Base-by-base conservation (phyloP, 257 asterid genomes). In the Schizonepeta tenuifolia region DNA sequence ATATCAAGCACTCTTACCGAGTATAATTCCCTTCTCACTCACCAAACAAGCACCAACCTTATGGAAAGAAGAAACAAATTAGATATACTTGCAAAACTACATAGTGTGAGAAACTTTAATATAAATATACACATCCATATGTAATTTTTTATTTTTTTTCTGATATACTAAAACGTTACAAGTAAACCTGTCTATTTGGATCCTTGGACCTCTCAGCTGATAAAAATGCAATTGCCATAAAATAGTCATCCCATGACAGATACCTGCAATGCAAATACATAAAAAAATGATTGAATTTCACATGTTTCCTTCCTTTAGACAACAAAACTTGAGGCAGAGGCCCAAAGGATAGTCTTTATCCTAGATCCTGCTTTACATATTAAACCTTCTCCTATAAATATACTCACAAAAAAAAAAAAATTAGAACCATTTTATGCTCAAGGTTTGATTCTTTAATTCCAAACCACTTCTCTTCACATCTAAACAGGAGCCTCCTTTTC, bases 11-110 rank as follows among this genome's bases (percentile, higher is more conserved):
- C 71, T 75, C 95, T 82, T 81, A 93, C 98, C 98, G 9, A 93
- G 91, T 68, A 93, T 93, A 55, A 93, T 82, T 46, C 90, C 97
- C 79, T 81, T 93, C 70, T 88, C 89, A 79, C 98, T 93, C 83
- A 93, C 98, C 95, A 93, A 80, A 79, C 98, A 93, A 60, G 98
- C 98, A 78, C 98, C 98, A 77, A 90, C 98, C 97, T 93, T 53
- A 59, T 75, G 46, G 65, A 80, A 51, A 44, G 46, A 8, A 9
- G 35, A 22, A 65, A 38, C 35, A 49, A 53, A 54, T 18, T 35
- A 35, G 49, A 75, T 4, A 35, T 6, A 43, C 49, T n/a, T 14
- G 35, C 43, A 71, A 56, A 74, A 74, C 38, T 14, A 15, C 26
- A 75, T 9, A 8, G 4, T 43, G 59, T 46, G 17, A 12, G 17